phyloP scores from a whole-genome alignment of 2,329 filamentous ascomycete genomes.

The Gliomastix tumulicola region DNA sequence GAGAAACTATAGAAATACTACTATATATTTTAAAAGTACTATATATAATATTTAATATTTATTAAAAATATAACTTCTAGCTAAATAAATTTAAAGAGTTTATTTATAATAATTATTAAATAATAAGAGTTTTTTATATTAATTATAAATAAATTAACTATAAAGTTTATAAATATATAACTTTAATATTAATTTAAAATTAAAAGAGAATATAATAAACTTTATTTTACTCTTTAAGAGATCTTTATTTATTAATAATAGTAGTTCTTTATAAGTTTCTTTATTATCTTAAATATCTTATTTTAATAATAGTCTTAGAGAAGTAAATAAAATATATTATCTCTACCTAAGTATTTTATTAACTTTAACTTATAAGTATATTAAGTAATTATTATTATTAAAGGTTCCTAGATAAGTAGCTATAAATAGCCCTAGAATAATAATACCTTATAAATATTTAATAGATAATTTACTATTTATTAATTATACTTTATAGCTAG shows the following conservation, averaged over 20 bases:
- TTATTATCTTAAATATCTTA: neutral
- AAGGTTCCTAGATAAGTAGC: neutral
- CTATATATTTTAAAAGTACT: neutral
- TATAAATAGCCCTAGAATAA: neutral
- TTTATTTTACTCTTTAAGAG: neutral
- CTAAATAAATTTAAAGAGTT: neutral
- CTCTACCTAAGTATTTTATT: neutral
- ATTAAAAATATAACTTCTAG: neutral
- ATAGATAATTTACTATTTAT: neutral
- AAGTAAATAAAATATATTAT: neutral
- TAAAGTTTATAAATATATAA: neutral
- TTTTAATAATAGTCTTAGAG: conserved; percentile 1
- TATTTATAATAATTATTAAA: neutral
- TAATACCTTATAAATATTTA: neutral
- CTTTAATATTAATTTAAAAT: neutral
- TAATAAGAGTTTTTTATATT: neutral
- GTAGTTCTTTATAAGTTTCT: neutral
- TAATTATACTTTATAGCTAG: neutral
- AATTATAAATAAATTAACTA: conserved; percentile 1
- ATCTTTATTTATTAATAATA: neutral
- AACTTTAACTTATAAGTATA: neutral
- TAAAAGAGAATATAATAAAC: neutral
- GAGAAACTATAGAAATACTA: neutral
- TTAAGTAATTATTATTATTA: neutral
- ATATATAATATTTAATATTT: neutral